Conservation (phyloP, 1,284 basidiomycete genomes). For the Microbotryomycetes sp. region DNA sequence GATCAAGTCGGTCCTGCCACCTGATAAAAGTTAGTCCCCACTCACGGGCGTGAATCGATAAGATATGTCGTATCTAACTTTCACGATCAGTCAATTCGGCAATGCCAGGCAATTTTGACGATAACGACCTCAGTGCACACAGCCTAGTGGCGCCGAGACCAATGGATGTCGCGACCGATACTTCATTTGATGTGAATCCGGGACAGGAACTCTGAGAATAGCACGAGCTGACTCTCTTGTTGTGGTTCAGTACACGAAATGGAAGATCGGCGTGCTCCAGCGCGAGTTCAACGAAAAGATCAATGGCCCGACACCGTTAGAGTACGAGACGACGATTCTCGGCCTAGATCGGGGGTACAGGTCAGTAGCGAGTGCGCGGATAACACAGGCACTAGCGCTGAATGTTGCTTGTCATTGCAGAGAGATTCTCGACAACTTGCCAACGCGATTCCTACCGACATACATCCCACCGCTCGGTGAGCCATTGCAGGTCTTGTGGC, state of each 20-base stretch:
- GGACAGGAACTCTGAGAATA: not conserved
- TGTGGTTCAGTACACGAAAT: conserved; percentile 1
- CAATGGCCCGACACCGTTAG: conserved; percentile 11
- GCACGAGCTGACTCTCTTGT: not conserved
- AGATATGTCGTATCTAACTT: not conserved
- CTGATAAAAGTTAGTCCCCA: too few relatives aligned
- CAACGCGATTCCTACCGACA: conserved; percentile 3
- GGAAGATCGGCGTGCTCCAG: conserved; percentile 4
- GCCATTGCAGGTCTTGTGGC: conserved; percentile 12
- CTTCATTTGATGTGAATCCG: conserved; percentile 10
- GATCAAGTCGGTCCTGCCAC: not conserved
- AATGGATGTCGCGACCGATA: conserved; percentile 8
- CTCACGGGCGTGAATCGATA: too few relatives aligned
- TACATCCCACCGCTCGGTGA: conserved; percentile 17
- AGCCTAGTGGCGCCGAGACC: conserved; percentile 7
- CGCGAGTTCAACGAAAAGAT: conserved; percentile 5
- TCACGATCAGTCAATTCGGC: conserved; percentile 10
- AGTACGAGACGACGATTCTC: conserved; percentile 17
- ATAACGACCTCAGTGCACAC: conserved; percentile 16
- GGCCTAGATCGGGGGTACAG: conserved; percentile 18
- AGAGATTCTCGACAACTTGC: conserved; percentile 13
- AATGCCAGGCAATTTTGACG: conserved; percentile 24
- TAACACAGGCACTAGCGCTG: not conserved
- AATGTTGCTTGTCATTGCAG: not conserved
- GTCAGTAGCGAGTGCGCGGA: not conserved